These are phyloP conservation scores for Raffaelea deltoideospora DNA, from an alignment of 2,329 filamentous ascomycete species.

Conservation along the genomic window DNA sequence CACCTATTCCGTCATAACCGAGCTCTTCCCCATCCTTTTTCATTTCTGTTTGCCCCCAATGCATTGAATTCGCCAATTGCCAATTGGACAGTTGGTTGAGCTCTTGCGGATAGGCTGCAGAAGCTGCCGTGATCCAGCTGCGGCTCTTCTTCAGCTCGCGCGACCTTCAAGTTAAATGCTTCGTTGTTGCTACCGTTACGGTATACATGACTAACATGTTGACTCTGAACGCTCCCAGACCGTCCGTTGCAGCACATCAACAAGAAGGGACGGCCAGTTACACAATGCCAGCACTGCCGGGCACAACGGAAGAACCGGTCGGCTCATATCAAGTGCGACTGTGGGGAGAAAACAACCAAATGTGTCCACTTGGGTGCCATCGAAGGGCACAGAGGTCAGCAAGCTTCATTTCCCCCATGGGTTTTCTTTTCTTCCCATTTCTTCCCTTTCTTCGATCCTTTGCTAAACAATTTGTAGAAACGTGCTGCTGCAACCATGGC, in stretches of 20 bases:
- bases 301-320: conserved; percentile 90
- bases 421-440: background rate
- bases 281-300: conserved; percentile 95
- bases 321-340: conserved; percentile 92
- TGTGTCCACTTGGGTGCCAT: conserved; percentile 43
- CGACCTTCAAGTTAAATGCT: too few species aligned
- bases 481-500: conserved; percentile 57
- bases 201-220: conserved; percentile 1
- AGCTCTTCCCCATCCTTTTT: background rate
- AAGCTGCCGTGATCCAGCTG: too few species aligned
- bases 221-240: conserved; percentile 35
- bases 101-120: too few species aligned
- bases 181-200: too few species aligned
- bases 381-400: conserved; percentile 45
- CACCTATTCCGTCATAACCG: background rate
- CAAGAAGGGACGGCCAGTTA: conserved; percentile 93
- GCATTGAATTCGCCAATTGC: too few species aligned
- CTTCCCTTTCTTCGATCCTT: background rate
- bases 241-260: conserved; percentile 87
- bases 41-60: background rate
- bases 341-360: conserved; percentile 76
- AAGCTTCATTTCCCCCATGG: background rate
- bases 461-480: conserved; percentile 27
- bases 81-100: too few species aligned
- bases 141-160: too few species aligned